These are phyloP conservation scores for Periconia sp. DNA, from an alignment of 2,329 filamentous ascomycete genomes.

Conservation along the genomic window DNA sequence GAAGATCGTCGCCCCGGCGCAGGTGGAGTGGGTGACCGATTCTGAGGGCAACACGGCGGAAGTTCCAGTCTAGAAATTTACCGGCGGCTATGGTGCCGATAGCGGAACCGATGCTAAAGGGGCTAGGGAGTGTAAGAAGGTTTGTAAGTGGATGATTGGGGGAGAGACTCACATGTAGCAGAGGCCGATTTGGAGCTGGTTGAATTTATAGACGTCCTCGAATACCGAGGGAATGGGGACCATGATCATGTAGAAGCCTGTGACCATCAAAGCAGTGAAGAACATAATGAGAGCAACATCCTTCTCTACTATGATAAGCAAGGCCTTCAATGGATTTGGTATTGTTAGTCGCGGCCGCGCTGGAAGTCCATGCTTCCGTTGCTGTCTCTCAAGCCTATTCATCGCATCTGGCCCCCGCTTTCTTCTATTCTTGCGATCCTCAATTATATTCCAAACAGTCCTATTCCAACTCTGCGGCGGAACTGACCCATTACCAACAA, in stretches of 20 bases:
- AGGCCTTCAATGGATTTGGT: not conserved
- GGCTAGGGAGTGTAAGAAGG: constrained; percentile 54
- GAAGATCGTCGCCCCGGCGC: constrained; percentile 57
- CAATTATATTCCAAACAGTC: not conserved
- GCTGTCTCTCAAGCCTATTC: not conserved
- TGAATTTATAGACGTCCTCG: constrained; percentile 9
- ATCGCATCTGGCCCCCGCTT: not conserved
- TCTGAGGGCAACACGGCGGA: constrained; percentile 66
- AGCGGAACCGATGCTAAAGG: constrained; percentile 19
- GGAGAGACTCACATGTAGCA: constrained; percentile 50
- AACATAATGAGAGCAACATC: constrained; percentile 6
- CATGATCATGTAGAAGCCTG: constrained; percentile 7
- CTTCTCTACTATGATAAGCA: constrained; percentile 1
- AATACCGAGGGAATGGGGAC: constrained; percentile 11
- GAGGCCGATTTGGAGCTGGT: constrained; percentile 11
- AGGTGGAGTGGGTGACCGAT: constrained; percentile 65
- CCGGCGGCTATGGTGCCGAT: constrained; percentile 9
- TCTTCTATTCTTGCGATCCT: not conserved
- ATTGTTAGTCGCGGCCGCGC: not conserved
- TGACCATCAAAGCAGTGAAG: constrained; percentile 6
- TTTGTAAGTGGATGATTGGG: constrained; percentile 68
- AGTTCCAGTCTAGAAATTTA: constrained; percentile 69
- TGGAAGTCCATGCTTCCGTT: not conserved
- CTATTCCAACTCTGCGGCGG: constrained; percentile 3
- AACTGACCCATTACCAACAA: constrained; percentile 9